These are phyloP conservation scores for Vigna mungo DNA, from an alignment of 306 rosid genomes.

Conservation along the genomic window DNA sequence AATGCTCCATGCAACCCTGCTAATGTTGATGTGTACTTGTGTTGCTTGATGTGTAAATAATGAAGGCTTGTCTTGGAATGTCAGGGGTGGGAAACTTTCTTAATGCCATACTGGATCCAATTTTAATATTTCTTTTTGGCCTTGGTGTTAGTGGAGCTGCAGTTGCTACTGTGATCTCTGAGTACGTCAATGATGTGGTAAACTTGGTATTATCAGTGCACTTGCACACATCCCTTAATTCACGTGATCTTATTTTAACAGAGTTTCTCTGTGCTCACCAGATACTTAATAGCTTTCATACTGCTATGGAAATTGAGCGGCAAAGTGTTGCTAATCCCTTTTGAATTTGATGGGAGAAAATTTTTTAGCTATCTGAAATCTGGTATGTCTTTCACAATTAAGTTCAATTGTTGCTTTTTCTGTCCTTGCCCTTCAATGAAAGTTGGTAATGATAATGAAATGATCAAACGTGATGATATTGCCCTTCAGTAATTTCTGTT, in stretches of 20 bases:
- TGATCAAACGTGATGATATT: background rate
- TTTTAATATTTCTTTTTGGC: conserved; percentile 70
- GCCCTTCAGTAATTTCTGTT: too few relatives aligned
- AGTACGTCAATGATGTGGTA: conserved; percentile 93
- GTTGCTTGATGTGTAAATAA: conserved; percentile 35
- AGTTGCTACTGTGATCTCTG: conserved; percentile 83
- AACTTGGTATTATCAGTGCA: conserved; percentile 60
- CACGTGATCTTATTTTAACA: conserved; percentile 43
- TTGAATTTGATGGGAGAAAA: conserved; percentile 70
- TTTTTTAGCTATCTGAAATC: conserved; percentile 78
- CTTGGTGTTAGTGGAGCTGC: conserved; percentile 93
- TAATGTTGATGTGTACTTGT: conserved; percentile 21
- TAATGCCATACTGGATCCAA: conserved; percentile 72
- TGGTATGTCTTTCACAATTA: conserved; percentile 57
- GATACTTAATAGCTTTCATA: conserved; percentile 83
- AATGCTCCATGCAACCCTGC: conserved; percentile 18
- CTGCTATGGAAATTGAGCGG: conserved; percentile 83
- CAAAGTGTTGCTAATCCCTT: conserved; percentile 63
- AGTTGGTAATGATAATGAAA: conserved; percentile 25
- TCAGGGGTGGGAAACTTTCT: conserved; percentile 85
- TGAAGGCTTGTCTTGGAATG: conserved; percentile 39
- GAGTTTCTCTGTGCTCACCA: conserved; percentile 49
- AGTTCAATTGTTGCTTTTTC: conserved; percentile 29
- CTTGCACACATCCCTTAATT: conserved; percentile 49
- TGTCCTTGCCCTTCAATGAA: conserved; percentile 31